A percentile compares a stretch with the other conserved stretches of the same genome.
Evolutionary conservation across 352 stramenopile species (phyloP).

Genomic region (Globisporangium nunn): DNA sequence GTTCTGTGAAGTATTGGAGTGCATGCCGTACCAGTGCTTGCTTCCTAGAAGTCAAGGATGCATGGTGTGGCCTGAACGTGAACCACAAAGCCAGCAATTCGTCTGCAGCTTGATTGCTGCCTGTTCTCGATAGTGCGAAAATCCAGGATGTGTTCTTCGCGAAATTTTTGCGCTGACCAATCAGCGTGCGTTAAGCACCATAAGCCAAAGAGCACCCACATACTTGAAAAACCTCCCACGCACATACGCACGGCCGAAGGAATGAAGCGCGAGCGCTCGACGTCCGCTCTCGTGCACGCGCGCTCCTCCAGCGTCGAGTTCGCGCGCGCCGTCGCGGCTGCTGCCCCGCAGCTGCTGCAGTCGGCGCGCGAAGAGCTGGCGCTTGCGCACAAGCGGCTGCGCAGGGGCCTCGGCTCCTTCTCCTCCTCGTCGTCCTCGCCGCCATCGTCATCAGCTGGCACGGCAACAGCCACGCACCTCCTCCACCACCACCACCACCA

Average conservation of each 20-base stretch:
- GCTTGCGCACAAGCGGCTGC: slow-evolving; percentile 39
- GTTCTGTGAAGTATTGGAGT: too few species aligned
- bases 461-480: slow-evolving; percentile 10
- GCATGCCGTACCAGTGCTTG: too few species aligned
- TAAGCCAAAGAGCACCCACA: too few species aligned
- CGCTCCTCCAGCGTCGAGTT: slow-evolving; percentile 15
- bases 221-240: too few species aligned
- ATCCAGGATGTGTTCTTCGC: neutral
- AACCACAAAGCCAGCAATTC: neutral
- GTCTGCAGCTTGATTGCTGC: neutral
- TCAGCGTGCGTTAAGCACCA: neutral
- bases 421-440: neutral
- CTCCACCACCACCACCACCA: neutral
- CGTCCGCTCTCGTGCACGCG: slow-evolving; percentile 19
- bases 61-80: neutral
- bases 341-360: slow-evolving; percentile 8
- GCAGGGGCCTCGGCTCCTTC: slow-evolving; percentile 7
- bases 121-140: neutral
- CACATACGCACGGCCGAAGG: too few species aligned
- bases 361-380: slow-evolving; percentile 19
- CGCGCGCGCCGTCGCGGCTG: slow-evolving; percentile 4
- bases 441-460: neutral
- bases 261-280: slow-evolving; percentile 46
- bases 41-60: too few species aligned
- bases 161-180: neutral